phyloP scores from a whole-genome alignment of 1,139 yeast species.

The Yarrowia galli region DNA sequence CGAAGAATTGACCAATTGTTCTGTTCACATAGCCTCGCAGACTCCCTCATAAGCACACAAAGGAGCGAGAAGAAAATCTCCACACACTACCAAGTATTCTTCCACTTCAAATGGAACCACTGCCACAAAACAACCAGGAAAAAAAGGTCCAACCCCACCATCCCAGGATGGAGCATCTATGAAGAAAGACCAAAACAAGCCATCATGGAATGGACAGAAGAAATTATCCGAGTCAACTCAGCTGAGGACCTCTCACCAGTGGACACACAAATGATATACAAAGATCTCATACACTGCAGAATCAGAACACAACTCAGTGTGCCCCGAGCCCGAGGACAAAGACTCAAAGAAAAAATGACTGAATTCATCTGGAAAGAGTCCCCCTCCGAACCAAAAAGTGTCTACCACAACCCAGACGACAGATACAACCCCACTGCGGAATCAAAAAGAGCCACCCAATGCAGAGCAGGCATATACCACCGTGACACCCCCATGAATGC shows the following conservation, averaged over 20 bases:
- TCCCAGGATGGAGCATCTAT: not conserved
- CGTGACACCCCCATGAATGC: too few species aligned
- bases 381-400: too few species aligned
- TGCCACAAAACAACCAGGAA: not conserved
- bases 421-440: not conserved
- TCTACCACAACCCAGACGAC: not conserved
- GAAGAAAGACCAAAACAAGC: not conserved
- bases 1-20: conserved; percentile 1
- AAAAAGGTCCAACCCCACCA: not conserved
- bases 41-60: too few species aligned
- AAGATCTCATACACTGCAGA: too few species aligned
- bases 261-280: too few species aligned
- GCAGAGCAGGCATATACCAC: not conserved
- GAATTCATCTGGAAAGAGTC: too few species aligned
- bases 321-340: too few species aligned
- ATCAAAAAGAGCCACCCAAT: not conserved
- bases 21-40: not conserved
- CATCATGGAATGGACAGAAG: too few species aligned
- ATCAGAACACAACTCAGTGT: too few species aligned
- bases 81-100: not conserved
- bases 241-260: too few species aligned
- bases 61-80: not conserved
- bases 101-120: not conserved
- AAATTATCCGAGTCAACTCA: too few species aligned
- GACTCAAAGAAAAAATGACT: not conserved